phyloP scores from a whole-genome alignment of 2,329 filamentous ascomycete genomes.

The Fragosphaeria purpurea region DNA sequence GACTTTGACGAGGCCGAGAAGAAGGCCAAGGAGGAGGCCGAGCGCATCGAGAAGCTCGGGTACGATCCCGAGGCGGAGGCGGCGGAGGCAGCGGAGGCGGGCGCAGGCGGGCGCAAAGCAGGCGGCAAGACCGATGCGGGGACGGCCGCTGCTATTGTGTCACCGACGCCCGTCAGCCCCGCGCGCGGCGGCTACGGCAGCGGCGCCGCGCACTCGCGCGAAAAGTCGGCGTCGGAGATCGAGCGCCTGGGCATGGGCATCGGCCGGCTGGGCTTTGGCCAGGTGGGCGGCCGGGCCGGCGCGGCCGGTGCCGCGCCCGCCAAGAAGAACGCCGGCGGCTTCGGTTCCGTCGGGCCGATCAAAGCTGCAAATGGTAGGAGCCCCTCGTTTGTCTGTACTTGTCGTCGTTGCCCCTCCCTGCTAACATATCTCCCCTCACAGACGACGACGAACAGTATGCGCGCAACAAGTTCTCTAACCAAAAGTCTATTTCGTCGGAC shows the following conservation, averaged over 20 bases:
- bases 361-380: constrained; percentile 53
- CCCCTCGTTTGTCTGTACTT: too few relatives aligned
- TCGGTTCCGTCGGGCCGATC: constrained; percentile 72
- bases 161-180: constrained; percentile 68
- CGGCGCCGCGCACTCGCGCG: constrained; percentile 43
- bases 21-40: constrained; percentile 94
- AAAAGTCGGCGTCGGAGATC: constrained; percentile 66
- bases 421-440: constrained; percentile 17
- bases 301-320: constrained; percentile 25
- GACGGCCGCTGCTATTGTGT: constrained; percentile 48
- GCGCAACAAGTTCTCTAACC: constrained; percentile 75
- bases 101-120: constrained; percentile 29
- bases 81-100: constrained; percentile 31
- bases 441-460: constrained; percentile 76
- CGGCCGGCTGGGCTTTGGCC: constrained; percentile 75
- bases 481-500: constrained; percentile 95
- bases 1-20: constrained; percentile 97
- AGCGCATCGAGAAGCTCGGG: constrained; percentile 87
- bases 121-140: constrained; percentile 23
- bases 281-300: constrained; percentile 52
- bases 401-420: too few relatives aligned
- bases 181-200: constrained; percentile 51
- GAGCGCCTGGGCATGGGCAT: constrained; percentile 88
- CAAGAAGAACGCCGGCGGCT: constrained; percentile 68
- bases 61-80: constrained; percentile 89